Conservation (phyloP, 305 asterid species). For the Coffea humblotiana region DNA sequence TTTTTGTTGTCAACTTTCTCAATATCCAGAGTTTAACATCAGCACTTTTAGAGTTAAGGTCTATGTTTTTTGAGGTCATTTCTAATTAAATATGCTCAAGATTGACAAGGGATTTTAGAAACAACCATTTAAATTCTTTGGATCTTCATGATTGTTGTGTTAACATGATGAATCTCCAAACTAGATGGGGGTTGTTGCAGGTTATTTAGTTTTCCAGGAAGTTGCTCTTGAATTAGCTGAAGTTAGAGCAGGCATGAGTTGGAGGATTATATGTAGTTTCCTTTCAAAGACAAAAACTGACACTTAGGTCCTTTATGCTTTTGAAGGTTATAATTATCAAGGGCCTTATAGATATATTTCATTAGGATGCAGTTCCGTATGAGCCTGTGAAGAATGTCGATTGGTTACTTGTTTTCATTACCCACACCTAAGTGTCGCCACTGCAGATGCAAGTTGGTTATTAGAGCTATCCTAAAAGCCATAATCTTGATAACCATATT, state of each 20-base stretch:
- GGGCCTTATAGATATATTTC: not conserved
- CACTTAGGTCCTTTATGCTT: not conserved
- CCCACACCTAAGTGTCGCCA: not conserved
- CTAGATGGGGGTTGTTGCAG: not conserved
- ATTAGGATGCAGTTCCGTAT: not conserved
- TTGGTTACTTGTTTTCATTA: not conserved
- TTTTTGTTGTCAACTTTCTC: too few relatives aligned
- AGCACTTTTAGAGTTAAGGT: not conserved
- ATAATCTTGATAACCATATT: not conserved
- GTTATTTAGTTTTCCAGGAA: not conserved
- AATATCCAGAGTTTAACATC: not conserved
- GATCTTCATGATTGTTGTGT: not conserved
- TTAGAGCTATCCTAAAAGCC: not conserved
- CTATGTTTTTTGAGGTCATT: not conserved
- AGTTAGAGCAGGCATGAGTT: not conserved
- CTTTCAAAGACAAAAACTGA: not conserved
- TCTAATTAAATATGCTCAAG: not conserved
- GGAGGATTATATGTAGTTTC: too few relatives aligned
- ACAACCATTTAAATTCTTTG: not conserved
- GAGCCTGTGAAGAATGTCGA: not conserved
- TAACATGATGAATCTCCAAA: not conserved
- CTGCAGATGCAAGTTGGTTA: not conserved
- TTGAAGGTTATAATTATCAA: not conserved
- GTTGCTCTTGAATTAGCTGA: not conserved
- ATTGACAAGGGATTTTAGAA: not conserved